These are phyloP conservation scores for Ceratobasidium sp. DNA, from an alignment of 1,284 basidiomycete species.

Conservation along the genomic window DNA sequence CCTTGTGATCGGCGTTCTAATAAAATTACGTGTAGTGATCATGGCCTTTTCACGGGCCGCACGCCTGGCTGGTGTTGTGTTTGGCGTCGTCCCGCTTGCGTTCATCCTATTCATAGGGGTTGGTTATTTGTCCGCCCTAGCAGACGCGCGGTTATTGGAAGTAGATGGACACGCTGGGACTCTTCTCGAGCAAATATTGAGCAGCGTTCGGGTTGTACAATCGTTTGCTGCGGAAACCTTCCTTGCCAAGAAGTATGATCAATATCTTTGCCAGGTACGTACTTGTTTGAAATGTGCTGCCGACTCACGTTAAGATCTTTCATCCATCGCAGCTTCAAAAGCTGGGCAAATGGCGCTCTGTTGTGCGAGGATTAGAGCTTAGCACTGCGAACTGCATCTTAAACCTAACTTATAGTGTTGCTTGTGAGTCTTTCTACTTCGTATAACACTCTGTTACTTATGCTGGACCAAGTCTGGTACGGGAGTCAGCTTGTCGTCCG, in stretches of 20 bases:
- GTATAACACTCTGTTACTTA: constrained; percentile 2
- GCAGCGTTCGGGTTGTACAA: constrained; percentile 57
- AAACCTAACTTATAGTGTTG: constrained; percentile 43
- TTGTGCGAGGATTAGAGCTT: constrained; percentile 50
- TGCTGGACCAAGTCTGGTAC: constrained; percentile 51
- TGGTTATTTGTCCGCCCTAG: constrained; percentile 53
- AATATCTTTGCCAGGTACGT: constrained; percentile 46
- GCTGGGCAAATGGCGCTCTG: constrained; percentile 52
- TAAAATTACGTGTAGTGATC: constrained; percentile 49
- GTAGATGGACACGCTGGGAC: constrained; percentile 56
- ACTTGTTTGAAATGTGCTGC: neutral
- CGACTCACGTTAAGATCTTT: constrained; percentile 33
- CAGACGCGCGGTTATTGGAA: constrained; percentile 51
- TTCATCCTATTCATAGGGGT: constrained; percentile 52
- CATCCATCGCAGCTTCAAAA: constrained; percentile 51
- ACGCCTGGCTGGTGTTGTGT: constrained; percentile 57
- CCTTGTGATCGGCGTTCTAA: neutral
- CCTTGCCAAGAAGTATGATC: constrained; percentile 54
- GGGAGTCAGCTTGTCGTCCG: constrained; percentile 48
- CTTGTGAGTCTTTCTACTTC: constrained; percentile 25
- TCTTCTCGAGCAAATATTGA: constrained; percentile 57
- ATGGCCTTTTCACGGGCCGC: constrained; percentile 56
- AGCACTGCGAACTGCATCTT: constrained; percentile 50
- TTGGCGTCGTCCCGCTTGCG: constrained; percentile 56
- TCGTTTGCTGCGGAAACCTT: constrained; percentile 55